phyloP scores from a whole-genome alignment of 768 basidiomycete genomes.

The Amanita inopinata region DNA sequence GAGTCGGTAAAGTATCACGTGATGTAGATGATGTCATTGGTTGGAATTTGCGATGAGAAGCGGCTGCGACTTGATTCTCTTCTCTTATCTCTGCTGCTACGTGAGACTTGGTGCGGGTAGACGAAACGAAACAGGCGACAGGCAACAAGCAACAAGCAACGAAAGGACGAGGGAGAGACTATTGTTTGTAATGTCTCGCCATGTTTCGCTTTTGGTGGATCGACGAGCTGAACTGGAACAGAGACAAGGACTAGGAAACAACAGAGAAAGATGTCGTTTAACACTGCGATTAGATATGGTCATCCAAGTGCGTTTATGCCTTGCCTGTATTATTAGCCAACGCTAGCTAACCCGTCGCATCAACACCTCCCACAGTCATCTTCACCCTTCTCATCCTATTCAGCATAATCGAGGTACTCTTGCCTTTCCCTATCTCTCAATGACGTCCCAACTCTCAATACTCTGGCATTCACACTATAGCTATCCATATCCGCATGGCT shows the following conservation, averaged over 20 bases:
- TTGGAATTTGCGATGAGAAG: neutral
- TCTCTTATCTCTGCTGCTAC: too few relatives aligned
- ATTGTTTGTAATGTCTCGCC: too few relatives aligned
- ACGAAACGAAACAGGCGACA: too few relatives aligned
- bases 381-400: constrained; percentile 50
- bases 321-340: too few relatives aligned
- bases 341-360: too few relatives aligned
- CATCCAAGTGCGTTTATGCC: constrained; percentile 38
- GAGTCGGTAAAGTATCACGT: too few relatives aligned
- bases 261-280: constrained; percentile 6
- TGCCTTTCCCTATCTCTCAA: neutral
- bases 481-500: constrained; percentile 69
- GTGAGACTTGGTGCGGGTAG: too few relatives aligned
- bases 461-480: constrained; percentile 29
- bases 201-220: too few relatives aligned
- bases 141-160: too few relatives aligned
- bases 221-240: too few relatives aligned
- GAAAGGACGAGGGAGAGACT: too few relatives aligned
- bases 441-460: neutral
- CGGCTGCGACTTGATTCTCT: neutral
- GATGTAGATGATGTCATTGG: constrained; percentile 5
- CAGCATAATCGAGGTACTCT: constrained; percentile 52
- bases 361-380: constrained; percentile 33
- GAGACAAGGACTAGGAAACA: too few relatives aligned
- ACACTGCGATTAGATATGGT: constrained; percentile 37